These are phyloP conservation scores for Thelonectria discophora DNA, from an alignment of 2,329 filamentous ascomycete genomes.

Conservation along the genomic window DNA sequence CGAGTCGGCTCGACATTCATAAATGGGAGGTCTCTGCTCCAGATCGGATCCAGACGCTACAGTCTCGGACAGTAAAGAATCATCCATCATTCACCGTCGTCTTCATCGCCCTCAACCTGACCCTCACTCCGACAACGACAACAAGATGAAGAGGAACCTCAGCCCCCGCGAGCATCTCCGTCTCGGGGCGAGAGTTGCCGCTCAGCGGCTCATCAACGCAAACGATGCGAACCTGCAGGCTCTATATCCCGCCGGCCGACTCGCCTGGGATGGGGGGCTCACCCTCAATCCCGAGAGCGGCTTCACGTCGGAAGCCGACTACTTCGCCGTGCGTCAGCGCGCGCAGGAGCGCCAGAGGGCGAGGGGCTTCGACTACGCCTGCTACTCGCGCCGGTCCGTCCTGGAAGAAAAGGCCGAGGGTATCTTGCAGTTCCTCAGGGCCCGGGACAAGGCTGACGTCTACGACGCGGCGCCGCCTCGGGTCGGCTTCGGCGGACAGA, in stretches of 20 bases:
- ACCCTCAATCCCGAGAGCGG: conserved; percentile 6
- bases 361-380: conserved; percentile 53
- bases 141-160: conserved; percentile 7
- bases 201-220: conserved; percentile 38
- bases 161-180: conserved; percentile 10
- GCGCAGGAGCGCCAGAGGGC: conserved; percentile 46
- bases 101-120: conserved; percentile 16
- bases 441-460: conserved; percentile 47
- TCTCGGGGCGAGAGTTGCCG: conserved; percentile 34
- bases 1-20: conserved; percentile 1
- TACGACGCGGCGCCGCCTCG: conserved; percentile 47
- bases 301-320: conserved; percentile 39
- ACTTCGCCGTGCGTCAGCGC: conserved; percentile 44
- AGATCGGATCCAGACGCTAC: conserved; percentile 25
- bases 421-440: conserved; percentile 52
- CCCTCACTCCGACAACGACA: conserved; percentile 9
- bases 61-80: conserved; percentile 18
- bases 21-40: conserved; percentile 44
- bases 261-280: neutral
- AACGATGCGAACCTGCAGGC: conserved; percentile 38
- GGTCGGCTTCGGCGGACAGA: conserved; percentile 54
- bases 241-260: conserved; percentile 10
- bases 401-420: conserved; percentile 51
- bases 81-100: neutral
- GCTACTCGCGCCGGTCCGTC: conserved; percentile 43